Base-by-base conservation (phyloP, 306 rosid species). In the Lupinus albus region DNA sequence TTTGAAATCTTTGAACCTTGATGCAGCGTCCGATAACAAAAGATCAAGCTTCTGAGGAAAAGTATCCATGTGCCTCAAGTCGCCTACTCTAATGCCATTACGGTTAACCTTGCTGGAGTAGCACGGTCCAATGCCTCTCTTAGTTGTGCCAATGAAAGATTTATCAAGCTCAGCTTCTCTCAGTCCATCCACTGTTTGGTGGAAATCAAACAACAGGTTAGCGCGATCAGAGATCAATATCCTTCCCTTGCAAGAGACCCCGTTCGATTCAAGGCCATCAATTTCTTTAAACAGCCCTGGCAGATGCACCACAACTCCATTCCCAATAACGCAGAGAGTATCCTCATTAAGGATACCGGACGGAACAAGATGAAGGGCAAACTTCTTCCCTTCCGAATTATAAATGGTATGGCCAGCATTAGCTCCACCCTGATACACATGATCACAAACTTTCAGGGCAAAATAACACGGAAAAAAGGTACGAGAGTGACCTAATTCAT, bases 351-450 rank as follows among this genome's bases (percentile, higher is more conserved):
- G 89, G 67, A 93, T 93, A 63, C 97, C 97, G 0, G 99, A 93
- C 12, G 99, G 99, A 74, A 93, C 88, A 47, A 90, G 94, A 78
- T 90, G 99, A 79, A 93, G 99, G 0, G 97, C 96, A 55, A 93
- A 93, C 80, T 90, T 93, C 75, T 90, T 90, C 62, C 99, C 99
- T 83, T 93, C 99, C 1, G 89, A 73, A 73, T 93, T 93, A 76
- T 93, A 93, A 65, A 93, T 93, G 44, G 99, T 93, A 72, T 93
- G 97, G 21, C 97, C 99, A 39, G 97, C 99, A 80, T 93, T 93
- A 53, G 97, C 96, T 62, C 99, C 97, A 65, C 99, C 99, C 97
- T 93, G 65, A 50, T 14, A 20, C 11, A 59, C 15, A 11, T 5
- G 25, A 63, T 42, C 10, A 21, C 47, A 76, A 58, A 39, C 36